These are phyloP conservation scores for Arachis hypogaea DNA, from an alignment of 306 rosid species.

Conservation along the genomic window DNA sequence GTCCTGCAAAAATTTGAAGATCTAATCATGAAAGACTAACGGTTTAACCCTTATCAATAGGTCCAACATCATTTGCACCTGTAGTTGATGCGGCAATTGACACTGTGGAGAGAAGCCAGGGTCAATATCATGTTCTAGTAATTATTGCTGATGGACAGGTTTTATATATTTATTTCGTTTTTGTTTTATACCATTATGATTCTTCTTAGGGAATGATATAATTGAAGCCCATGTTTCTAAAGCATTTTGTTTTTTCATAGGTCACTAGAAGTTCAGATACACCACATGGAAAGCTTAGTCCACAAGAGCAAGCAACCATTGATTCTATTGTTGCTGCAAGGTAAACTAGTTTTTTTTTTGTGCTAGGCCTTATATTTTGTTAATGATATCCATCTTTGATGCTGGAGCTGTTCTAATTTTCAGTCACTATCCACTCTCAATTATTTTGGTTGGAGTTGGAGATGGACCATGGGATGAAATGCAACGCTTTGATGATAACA, in stretches of 20 bases:
- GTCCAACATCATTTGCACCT: conserved; percentile 92
- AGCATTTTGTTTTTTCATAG: conserved; percentile 43
- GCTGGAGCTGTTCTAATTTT: conserved; percentile 30
- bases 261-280: conserved; percentile 69
- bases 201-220: conserved; percentile 11
- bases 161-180: conserved; percentile 30
- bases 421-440: conserved; percentile 81
- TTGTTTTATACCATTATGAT: background rate
- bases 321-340: conserved; percentile 76
- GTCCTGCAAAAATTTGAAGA: conserved; percentile 10
- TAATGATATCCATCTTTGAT: conserved; percentile 32
- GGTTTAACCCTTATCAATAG: conserved; percentile 42
- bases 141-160: conserved; percentile 97
- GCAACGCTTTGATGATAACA: conserved; percentile 74
- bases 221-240: conserved; percentile 30
- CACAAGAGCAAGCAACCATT: conserved; percentile 77
- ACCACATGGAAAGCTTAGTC: conserved; percentile 63
- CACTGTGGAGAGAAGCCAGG: conserved; percentile 66
- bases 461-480: conserved; percentile 96
- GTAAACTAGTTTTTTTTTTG: conserved; percentile 47
- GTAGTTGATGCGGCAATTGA: conserved; percentile 73
- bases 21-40: conserved; percentile 31
- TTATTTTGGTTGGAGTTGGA: conserved; percentile 88
- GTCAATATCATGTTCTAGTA: conserved; percentile 90
- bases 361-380: conserved; percentile 17